These are phyloP conservation scores for Tulasnella sp. DNA, from an alignment of 768 basidiomycete species.

Conservation along the genomic window DNA sequence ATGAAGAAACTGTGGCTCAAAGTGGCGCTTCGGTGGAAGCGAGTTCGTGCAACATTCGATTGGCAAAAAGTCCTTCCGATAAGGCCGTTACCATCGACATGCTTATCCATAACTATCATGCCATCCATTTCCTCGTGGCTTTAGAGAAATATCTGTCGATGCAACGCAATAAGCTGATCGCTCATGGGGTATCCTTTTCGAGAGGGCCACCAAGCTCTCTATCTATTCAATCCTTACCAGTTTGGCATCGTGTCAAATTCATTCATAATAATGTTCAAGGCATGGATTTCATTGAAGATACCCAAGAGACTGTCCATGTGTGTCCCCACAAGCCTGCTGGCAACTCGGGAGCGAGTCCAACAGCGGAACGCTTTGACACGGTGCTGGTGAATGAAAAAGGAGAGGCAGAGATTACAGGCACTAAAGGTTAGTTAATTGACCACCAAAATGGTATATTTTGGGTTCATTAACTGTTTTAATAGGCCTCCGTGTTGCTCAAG, in stretches of 20 bases:
- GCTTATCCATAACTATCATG: neutral
- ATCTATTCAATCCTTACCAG: neutral
- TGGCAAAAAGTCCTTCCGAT: neutral
- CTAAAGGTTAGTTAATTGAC: neutral
- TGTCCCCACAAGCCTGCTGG: neutral
- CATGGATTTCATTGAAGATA: neutral
- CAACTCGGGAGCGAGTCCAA: no score
- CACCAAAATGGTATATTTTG: neutral
- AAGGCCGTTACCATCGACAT: neutral
- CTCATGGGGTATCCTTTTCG: no score
- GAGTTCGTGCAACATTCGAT: neutral
- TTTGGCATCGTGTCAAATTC: neutral
- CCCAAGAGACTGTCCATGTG: neutral
- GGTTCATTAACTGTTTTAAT: neutral
- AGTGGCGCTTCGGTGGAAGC: neutral
- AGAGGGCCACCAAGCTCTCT: no score
- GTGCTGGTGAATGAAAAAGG: conserved; percentile 1
- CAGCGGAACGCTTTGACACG: neutral
- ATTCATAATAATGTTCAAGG: neutral
- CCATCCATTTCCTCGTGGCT: neutral
- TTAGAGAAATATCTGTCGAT: no score
- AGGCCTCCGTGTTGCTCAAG: neutral
- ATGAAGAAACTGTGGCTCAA: no score
- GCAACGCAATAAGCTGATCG: no score
- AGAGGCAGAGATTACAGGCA: neutral